A percentile compares a stretch with the other conserved stretches of the same genome.
Conservation (phyloP, 164 flowering plant genomes). For the Paratinospora sagittata region DNA sequence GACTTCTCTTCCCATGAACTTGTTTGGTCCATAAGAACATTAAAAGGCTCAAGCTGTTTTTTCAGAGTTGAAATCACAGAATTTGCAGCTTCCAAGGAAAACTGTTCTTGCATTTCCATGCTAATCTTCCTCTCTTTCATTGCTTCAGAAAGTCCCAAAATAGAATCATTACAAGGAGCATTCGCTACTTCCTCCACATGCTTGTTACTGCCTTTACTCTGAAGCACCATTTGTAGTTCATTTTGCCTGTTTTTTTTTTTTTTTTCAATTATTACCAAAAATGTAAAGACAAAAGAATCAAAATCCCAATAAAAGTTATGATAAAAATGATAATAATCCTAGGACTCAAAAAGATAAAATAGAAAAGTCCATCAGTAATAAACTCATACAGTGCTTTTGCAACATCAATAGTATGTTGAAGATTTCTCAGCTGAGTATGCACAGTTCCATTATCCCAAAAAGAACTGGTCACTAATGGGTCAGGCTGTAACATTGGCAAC, state of each 20-base stretch:
- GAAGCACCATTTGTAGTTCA: slow-evolving; percentile 50
- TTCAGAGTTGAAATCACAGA: slow-evolving; percentile 47
- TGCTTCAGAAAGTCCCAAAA: slow-evolving; percentile 26
- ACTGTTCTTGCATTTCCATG: slow-evolving; percentile 39
- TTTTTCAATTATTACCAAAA: background rate
- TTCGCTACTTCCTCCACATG: slow-evolving; percentile 15
- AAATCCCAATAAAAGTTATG: background rate
- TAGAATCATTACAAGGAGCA: slow-evolving; percentile 11
- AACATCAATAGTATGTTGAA: slow-evolving; percentile 45
- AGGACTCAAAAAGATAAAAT: background rate
- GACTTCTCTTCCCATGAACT: slow-evolving; percentile 88
- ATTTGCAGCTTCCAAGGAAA: slow-evolving; percentile 59
- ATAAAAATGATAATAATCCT: background rate
- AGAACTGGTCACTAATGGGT: slow-evolving; percentile 36
- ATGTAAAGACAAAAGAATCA: background rate
- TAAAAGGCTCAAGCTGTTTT: slow-evolving; percentile 65
- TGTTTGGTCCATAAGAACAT: slow-evolving; percentile 42
- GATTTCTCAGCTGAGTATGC: slow-evolving; percentile 31
- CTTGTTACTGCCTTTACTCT: slow-evolving; percentile 30
- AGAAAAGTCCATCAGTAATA: background rate
- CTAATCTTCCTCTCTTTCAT: slow-evolving; percentile 38
- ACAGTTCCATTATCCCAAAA: slow-evolving; percentile 51
- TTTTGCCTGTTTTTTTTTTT: slow-evolving; percentile 38
- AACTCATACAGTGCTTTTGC: slow-evolving; percentile 55
- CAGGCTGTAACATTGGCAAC: slow-evolving; percentile 38